Conservation (phyloP, 225 moss, liverwort and hornwort genomes). For the Anthoceros angustus region DNA sequence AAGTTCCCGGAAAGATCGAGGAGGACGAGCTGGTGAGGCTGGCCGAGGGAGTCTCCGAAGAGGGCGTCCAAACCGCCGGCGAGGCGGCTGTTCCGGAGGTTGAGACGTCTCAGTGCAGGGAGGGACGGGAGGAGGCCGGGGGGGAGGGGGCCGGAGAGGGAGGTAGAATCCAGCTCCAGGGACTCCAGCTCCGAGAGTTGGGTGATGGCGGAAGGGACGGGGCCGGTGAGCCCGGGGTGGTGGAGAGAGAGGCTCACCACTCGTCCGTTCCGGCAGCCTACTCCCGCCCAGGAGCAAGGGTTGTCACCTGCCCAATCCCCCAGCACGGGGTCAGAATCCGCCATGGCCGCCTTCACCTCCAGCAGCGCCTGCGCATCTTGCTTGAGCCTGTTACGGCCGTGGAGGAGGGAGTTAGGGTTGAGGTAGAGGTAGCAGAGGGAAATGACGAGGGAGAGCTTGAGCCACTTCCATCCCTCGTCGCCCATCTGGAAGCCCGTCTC, state of each 20-base stretch:
- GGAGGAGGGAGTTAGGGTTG: too few relatives aligned
- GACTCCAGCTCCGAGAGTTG: not conserved
- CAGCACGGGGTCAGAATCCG: not conserved
- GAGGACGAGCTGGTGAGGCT: conserved; percentile 14
- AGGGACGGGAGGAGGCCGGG: too few relatives aligned
- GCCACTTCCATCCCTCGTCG: too few relatives aligned
- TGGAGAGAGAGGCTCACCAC: not conserved
- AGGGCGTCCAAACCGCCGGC: too few relatives aligned
- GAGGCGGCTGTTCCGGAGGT: too few relatives aligned
- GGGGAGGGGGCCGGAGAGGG: not conserved
- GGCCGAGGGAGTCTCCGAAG: conserved; percentile 6
- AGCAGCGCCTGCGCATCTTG: not conserved
- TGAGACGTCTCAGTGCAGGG: too few relatives aligned
- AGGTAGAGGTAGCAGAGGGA: too few relatives aligned
- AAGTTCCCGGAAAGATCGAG: conserved; percentile 41
- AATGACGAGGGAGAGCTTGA: too few relatives aligned
- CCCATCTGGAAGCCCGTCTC: too few relatives aligned
- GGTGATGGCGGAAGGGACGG: not conserved
- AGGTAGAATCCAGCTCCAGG: not conserved
- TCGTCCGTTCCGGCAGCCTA: not conserved
- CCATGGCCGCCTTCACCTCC: not conserved
- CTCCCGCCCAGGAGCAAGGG: not conserved
- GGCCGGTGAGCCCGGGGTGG: not conserved
- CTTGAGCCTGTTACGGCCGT: not conserved
- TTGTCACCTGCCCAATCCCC: not conserved